Conservation (phyloP, 2,329 filamentous ascomycete species). For the Neodidymelliopsis sp. region DNA sequence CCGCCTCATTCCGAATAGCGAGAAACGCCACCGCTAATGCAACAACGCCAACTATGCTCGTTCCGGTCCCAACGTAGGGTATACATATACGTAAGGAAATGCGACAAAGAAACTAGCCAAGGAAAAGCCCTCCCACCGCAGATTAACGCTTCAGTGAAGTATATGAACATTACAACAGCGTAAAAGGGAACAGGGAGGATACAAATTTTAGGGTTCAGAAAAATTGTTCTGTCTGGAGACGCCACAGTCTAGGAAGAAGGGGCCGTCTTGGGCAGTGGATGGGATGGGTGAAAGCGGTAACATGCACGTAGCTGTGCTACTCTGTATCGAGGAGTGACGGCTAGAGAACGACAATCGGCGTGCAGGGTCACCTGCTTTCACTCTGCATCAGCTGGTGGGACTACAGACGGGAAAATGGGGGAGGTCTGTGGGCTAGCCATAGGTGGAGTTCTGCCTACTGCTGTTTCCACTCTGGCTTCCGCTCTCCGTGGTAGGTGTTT, state of each 20-base stretch:
- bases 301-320: neutral
- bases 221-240: slow-evolving; percentile 7
- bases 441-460: slow-evolving; percentile 48
- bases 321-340: neutral
- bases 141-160: neutral
- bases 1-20: neutral
- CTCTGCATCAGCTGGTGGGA: neutral
- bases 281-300: neutral
- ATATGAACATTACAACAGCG: slow-evolving; percentile 20
- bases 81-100: slow-evolving; percentile 18
- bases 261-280: neutral
- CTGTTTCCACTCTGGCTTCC: slow-evolving; percentile 26
- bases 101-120: too few relatives aligned
- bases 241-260: slow-evolving; percentile 1
- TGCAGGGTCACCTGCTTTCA: neutral
- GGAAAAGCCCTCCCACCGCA: too few relatives aligned
- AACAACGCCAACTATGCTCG: slow-evolving; percentile 27
- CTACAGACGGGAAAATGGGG: neutral
- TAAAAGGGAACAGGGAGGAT: neutral
- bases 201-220: slow-evolving; percentile 26
- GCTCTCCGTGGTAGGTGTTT: slow-evolving; percentile 51
- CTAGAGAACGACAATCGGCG: neutral
- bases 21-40: slow-evolving; percentile 44
- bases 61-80: slow-evolving; percentile 8
- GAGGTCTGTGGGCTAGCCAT: slow-evolving; percentile 26